Base-by-base conservation (phyloP, 2,329 filamentous ascomycete species). In the Pseudocercospora ulei region DNA sequence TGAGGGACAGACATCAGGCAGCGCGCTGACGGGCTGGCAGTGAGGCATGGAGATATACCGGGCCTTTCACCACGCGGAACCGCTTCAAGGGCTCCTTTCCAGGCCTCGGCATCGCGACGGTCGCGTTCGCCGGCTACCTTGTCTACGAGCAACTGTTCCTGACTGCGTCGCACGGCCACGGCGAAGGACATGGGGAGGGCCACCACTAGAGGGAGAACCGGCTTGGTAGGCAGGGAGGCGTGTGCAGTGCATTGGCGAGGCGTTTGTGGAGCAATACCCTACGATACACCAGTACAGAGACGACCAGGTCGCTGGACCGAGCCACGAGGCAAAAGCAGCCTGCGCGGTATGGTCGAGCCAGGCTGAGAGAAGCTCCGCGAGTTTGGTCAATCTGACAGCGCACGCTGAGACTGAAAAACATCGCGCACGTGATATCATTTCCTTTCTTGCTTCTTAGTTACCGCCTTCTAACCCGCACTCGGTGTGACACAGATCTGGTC, bases 1-100 rank as follows among this genome's bases (percentile, higher is more conserved):
- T 16, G 14, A 9, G 5, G 7, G 5, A 4, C n/a, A 13, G 2
- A 24, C 5, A 7, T 7, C 13, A 9, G 20, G 17, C 4, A 29
- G 18, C 5, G 20, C 11, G 46, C 30, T 49, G 11, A 51, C 27
- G 16, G 2, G 2, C 19, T 12, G 7, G 41, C 62, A 98, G 90
- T 60, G 90, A 98, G 70, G 75, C 82, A 60, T 98, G 90, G 90
- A 76, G 90, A 65, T 95, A 94, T 71, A 78, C 74, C 22, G 90
- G 88, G 48, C 79, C 76, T 38, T 96, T 95, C 71, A 80, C 79
- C 51, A 76, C 88, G 55, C 82, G 71, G 68, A 93, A 94, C 68
- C 81, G 90, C 55, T 90, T 95, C 71, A 86, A 80, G 68, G 70
- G 74, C 56, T 71, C 77, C 49, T 85, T 98, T 61, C 90, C 90